These are phyloP conservation scores for Macaranga tanarius DNA, from an alignment of 441 rosid genomes.

Conservation along the genomic window DNA sequence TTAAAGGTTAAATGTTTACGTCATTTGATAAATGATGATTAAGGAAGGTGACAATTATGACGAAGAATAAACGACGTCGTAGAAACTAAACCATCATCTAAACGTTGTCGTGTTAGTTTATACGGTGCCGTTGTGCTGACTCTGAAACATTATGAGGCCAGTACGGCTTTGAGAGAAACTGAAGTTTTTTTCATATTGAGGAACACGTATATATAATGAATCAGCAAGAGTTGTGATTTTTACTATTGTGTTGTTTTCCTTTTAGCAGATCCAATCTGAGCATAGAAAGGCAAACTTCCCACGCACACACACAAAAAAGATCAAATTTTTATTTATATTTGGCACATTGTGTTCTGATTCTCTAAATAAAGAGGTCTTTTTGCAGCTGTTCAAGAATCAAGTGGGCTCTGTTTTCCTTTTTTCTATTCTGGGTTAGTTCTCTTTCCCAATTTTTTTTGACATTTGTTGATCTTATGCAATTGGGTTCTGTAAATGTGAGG, in stretches of 20 bases:
- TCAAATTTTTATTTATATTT: neutral
- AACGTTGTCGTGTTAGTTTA: neutral
- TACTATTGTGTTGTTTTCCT: neutral
- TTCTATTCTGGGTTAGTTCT: constrained; percentile 27
- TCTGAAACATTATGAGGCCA: neutral
- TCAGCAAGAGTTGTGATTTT: neutral
- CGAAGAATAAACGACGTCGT: neutral
- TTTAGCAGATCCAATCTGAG: constrained; percentile 21
- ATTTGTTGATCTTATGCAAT: neutral
- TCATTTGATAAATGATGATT: too few species aligned
- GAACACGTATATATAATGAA: neutral
- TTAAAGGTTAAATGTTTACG: neutral
- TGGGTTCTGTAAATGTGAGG: neutral
- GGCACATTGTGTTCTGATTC: neutral
- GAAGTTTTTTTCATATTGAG: neutral
- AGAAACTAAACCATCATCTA: neutral
- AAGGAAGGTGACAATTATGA: neutral
- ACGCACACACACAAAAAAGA: neutral
- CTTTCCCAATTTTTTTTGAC: neutral
- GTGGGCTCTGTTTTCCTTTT: neutral
- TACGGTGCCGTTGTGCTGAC: neutral
- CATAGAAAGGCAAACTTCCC: neutral
- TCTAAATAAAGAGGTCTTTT: constrained; percentile 1
- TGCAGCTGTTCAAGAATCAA: neutral
- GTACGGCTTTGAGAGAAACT: neutral